These are phyloP conservation scores for Cicer pinnatifidum DNA, from an alignment of 306 rosid species.

Conservation along the genomic window DNA sequence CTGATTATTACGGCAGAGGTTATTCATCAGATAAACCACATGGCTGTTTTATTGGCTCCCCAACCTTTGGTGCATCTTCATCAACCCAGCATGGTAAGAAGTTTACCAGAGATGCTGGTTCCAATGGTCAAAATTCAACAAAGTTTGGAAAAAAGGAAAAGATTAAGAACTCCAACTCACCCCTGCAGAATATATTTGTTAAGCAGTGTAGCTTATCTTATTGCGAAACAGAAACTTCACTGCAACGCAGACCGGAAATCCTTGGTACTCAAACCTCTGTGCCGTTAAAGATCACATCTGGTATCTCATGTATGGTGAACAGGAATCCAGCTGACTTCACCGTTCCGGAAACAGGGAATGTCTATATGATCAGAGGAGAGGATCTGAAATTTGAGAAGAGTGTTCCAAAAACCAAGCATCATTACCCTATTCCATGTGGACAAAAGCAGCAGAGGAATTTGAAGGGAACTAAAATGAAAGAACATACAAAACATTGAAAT, in stretches of 20 bases:
- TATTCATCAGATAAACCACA: conserved; percentile 60
- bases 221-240: conserved; percentile 49
- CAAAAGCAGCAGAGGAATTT: conserved; percentile 60
- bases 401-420: conserved; percentile 47
- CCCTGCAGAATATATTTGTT: conserved; percentile 50
- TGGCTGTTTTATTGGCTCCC: conserved; percentile 58
- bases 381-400: conserved; percentile 68
- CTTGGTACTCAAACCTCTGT: conserved; percentile 48
- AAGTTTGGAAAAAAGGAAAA: conserved; percentile 66
- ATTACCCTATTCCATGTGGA: conserved; percentile 45
- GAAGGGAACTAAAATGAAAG: conserved; percentile 57
- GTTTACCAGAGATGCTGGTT: conserved; percentile 45
- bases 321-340: conserved; percentile 95
- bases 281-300: conserved; percentile 51
- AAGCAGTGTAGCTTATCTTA: conserved; percentile 45
- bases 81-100: conserved; percentile 56
- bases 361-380: conserved; percentile 86
- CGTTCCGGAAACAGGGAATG: conserved; percentile 64
- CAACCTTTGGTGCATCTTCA: conserved; percentile 60
- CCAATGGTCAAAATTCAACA: conserved; percentile 52
- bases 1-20: conserved; percentile 53
- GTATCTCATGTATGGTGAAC: conserved; percentile 60
- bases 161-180: conserved; percentile 51
- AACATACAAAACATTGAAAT: conserved; percentile 49
- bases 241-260: conserved; percentile 45